Percentiles rank a stretch among this genome's conserved stretches.
Conservation (phyloP, 768 basidiomycete genomes). For the Lactifluus piperatus region DNA sequence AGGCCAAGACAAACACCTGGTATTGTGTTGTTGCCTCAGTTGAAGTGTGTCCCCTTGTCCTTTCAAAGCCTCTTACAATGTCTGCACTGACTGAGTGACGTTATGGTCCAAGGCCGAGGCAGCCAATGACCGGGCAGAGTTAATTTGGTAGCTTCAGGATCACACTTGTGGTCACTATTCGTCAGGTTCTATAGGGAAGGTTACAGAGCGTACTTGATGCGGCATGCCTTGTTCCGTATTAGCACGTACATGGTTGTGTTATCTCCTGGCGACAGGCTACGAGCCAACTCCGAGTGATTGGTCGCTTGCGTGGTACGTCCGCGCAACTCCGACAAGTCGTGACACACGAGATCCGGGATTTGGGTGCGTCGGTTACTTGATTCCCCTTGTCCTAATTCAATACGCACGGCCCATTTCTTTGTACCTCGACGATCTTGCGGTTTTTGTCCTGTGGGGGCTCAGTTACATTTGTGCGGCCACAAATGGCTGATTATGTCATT, state of each 20-base stretch:
- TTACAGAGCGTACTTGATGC: neutral
- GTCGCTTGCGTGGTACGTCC: neutral
- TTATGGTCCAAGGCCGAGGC: neutral
- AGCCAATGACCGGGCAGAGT: neutral
- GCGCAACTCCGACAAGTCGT: neutral
- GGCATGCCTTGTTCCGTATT: neutral
- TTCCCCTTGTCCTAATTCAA: neutral
- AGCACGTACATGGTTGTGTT: neutral
- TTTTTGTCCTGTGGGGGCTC: too few species aligned
- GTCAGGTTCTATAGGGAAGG: neutral
- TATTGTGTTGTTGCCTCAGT: neutral
- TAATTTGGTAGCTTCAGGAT: neutral
- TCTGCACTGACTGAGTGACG: neutral
- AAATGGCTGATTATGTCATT: too few species aligned
- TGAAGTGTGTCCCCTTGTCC: neutral
- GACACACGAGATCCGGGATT: neutral
- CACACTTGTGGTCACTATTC: neutral
- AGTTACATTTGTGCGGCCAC: too few species aligned
- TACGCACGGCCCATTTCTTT: too few species aligned
- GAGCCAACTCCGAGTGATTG: neutral
- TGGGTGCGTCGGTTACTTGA: neutral
- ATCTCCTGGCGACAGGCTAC: conserved; percentile 23
- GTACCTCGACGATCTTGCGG: too few species aligned
- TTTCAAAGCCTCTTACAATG: neutral
- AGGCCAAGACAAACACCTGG: neutral